Evolutionary conservation across 2,329 filamentous ascomycete genomes (phyloP).

Genomic region (Fusarium humuli): DNA sequence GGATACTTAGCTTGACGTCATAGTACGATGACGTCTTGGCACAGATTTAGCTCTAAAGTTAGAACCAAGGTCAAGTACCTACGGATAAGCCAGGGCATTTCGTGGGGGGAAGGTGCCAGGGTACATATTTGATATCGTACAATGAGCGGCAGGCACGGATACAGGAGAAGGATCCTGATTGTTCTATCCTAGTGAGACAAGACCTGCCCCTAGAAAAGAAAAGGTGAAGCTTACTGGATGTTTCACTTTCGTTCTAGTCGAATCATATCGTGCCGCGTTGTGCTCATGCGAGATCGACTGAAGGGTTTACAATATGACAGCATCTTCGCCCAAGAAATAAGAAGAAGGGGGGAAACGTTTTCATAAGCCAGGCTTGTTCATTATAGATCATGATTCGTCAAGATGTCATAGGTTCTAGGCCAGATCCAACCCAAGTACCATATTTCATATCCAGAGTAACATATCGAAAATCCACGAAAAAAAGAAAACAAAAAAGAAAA

Average conservation of each 20-base stretch:
- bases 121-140: not conserved
- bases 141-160: constrained; percentile 14
- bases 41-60: constrained; percentile 1
- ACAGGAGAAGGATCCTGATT: constrained; percentile 9
- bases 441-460: constrained; percentile 15
- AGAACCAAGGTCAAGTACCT: constrained; percentile 7
- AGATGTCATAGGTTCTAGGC: constrained; percentile 24
- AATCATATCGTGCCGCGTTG: not conserved
- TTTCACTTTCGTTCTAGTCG: not conserved
- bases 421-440: constrained; percentile 19
- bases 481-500: constrained; percentile 3
- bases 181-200: not conserved
- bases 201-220: not conserved
- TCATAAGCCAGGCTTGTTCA: constrained; percentile 19
- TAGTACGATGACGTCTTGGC: constrained; percentile 20
- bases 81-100: not conserved
- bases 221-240: not conserved
- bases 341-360: not conserved
- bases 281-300: not conserved
- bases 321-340: not conserved
- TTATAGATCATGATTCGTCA: constrained; percentile 45
- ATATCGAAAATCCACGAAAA: constrained; percentile 9
- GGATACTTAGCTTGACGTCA: constrained; percentile 30
- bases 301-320: too few species aligned
- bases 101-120: not conserved